Base-by-base conservation (phyloP, 257 asterid genomes). In the Rubia yunnanensis region DNA sequence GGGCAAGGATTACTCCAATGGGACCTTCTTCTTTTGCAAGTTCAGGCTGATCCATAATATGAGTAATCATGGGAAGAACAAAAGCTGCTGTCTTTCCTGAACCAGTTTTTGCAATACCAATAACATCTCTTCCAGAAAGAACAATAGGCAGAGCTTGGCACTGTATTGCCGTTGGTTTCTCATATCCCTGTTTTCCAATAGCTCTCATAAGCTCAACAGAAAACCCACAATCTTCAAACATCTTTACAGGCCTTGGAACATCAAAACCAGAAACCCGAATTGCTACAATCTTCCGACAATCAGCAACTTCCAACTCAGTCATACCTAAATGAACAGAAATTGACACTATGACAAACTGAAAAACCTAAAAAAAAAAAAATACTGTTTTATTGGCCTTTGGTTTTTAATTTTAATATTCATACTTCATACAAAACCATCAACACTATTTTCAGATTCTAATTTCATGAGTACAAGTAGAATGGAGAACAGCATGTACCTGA, bases 61-160 rank as follows among this genome's bases (percentile, higher is more conserved):
- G 99, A 53, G 74, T 92, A 72, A 92, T 77, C 99, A 92, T 83
- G 23, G 99, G 99, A 70, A 92, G 96, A 77, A 92, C 96, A 55
- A 92, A 92, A 4, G 99, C 78, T 63, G 95, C 99, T 38, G 99
- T 92, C 83, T 92, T 92, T 67, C 99, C 99, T 17, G 99, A 92
- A 32, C 99, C 99, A 49, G 99, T 92, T 82, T 92, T 92, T 60
- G 99, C 99, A 76, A 92, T 89, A 54, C 92, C 99, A 71, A 92
- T 92, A 58, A 89, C 73, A 67, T 92, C 99, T 78, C 99, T 84
- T 79, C 99, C 99, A 64, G 99, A 84, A 46, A 92, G 97, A 68
- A 85, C 94, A 69, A 89, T 83, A 17, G 99, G 96, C 61, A 92
- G 77, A 76, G 99, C 92, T 78, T 92, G 97, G 76, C 99, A 87